Conservation (phyloP, 768 basidiomycete species). For the Hericium erinaceus region DNA sequence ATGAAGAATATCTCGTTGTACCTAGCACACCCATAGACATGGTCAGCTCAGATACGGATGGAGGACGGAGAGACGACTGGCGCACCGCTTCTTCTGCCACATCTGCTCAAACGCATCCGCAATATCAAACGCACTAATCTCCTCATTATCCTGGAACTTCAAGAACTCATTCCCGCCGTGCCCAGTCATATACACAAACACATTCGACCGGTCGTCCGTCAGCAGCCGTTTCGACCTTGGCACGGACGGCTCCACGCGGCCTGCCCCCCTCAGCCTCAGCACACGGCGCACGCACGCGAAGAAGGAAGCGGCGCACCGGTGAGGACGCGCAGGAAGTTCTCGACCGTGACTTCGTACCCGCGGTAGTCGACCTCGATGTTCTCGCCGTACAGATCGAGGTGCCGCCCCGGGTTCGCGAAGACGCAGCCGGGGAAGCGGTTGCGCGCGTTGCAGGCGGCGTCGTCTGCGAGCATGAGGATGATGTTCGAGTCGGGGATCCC, state of each 20-base stretch:
- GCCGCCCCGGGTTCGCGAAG: slow-evolving; percentile 76
- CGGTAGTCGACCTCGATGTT: slow-evolving; percentile 98
- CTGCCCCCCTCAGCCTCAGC: slow-evolving; percentile 29
- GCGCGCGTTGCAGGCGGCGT: slow-evolving; percentile 86
- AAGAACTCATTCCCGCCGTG: slow-evolving; percentile 98
- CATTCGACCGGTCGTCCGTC: slow-evolving; percentile 82
- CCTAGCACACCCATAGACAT: slow-evolving; percentile 22
- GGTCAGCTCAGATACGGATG: not conserved
- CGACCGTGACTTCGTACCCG: slow-evolving; percentile 95
- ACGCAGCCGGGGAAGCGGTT: slow-evolving; percentile 91
- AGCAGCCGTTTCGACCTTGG: slow-evolving; percentile 90
- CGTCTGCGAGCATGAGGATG: slow-evolving; percentile 98
- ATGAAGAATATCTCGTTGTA: slow-evolving; percentile 98
- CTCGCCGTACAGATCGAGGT: slow-evolving; percentile 88
- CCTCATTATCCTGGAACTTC: slow-evolving; percentile 98
- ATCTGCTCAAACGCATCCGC: slow-evolving; percentile 98
- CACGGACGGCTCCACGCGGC: slow-evolving; percentile 73
- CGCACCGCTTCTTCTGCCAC: slow-evolving; percentile 90
- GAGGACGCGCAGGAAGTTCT: slow-evolving; percentile 86
- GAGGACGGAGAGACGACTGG: not conserved
- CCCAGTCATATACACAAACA: slow-evolving; percentile 98
- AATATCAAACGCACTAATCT: slow-evolving; percentile 94
- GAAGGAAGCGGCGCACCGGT: slow-evolving; percentile 52
- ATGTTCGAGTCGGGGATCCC: slow-evolving; percentile 99
- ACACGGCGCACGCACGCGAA: not conserved